These are phyloP conservation scores for Alternaria alternata DNA, from an alignment of 2,329 filamentous ascomycete genomes.

Conservation along the genomic window DNA sequence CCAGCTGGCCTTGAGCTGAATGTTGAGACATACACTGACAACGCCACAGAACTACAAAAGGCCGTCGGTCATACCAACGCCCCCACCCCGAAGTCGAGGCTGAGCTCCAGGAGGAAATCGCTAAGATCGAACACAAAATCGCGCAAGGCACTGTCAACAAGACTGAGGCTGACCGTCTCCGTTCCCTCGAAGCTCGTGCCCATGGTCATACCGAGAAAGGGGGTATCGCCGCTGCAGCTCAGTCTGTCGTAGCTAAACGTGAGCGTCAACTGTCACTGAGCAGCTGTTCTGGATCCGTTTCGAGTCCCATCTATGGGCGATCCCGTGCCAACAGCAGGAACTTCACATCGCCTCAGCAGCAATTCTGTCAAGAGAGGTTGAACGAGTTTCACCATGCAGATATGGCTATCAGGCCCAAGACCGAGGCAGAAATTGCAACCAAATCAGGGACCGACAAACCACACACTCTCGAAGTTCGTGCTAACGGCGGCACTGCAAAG, in stretches of 20 bases:
- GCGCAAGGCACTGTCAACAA: conserved; percentile 46
- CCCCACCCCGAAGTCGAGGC: conserved; percentile 42
- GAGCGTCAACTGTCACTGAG: conserved; percentile 31
- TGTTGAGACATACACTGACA: conserved; percentile 12
- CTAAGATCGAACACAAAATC: conserved; percentile 45
- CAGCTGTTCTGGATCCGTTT: conserved; percentile 11
- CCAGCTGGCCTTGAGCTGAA: background rate
- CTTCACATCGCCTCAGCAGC: conserved; percentile 29
- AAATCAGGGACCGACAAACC: conserved; percentile 44
- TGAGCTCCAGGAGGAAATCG: conserved; percentile 40
- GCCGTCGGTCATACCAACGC: conserved; percentile 34
- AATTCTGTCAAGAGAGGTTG: conserved; percentile 42
- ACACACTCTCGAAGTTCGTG: conserved; percentile 42
- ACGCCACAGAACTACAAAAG: conserved; percentile 39
- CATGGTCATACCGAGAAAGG: conserved; percentile 47
- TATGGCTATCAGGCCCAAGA: conserved; percentile 40
- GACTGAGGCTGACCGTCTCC: conserved; percentile 52
- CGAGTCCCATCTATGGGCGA: conserved; percentile 6
- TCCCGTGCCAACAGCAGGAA: conserved; percentile 22
- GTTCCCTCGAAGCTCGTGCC: conserved; percentile 53
- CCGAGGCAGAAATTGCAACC: conserved; percentile 45
- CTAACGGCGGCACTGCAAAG: conserved; percentile 42
- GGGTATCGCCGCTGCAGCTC: conserved; percentile 50
- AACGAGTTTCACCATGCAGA: conserved; percentile 43
- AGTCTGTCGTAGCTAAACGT: conserved; percentile 49